Evolutionary conservation across 352 stramenopile species (phyloP), one percentile per base, ranked within the genome.

Genomic region (Paralagenidium karlingii): DNA sequence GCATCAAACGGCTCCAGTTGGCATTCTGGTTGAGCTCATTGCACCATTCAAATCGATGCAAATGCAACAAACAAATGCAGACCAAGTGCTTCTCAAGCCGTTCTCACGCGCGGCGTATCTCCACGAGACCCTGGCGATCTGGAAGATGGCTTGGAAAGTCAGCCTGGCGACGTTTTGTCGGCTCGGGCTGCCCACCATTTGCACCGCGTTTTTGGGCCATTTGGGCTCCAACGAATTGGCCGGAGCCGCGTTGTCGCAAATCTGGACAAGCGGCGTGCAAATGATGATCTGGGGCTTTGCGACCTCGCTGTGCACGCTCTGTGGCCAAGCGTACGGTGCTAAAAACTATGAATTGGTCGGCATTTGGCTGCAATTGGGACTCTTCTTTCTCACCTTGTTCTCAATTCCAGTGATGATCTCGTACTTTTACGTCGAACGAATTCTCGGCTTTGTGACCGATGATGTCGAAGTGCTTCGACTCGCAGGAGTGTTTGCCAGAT

Each of bases 71-170:
- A n/a, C n/a, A n/a, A n/a, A n/a, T n/a, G n/a, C n/a, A n/a, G n/a
- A n/a, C n/a, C n/a, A n/a, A n/a, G n/a, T n/a, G n/a, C n/a, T n/a
- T n/a, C n/a, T n/a, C n/a, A n/a, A n/a, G n/a, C n/a, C n/a, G n/a
- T n/a, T n/a, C n/a, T n/a, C n/a, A n/a, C n/a, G n/a, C n/a, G n/a
- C 65, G 13, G 58, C 65, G 11, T 61, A 58, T 34, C 36, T 45
- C n/a, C 59, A 80, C 26, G 74, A 87, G 41, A 63, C 68, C 24
- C 58, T 53, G 28, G 60, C 68, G 44, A 80, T 88, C 49, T 88
- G 70, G 70, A 68, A 50, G 45, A 86, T 89, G 76, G 76, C 68
- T 38, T 89, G 69, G 73, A 77, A 85, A 44, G 76, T 89, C 33
- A 83, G 66, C 38, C 54, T 89, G 32, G 59, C 75, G n/a, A 89